A percentile compares a stretch with the other conserved stretches of the same genome.
phyloP scores from a whole-genome alignment of 192 early-diverging fungal species.

The Thamnidium elegans region DNA sequence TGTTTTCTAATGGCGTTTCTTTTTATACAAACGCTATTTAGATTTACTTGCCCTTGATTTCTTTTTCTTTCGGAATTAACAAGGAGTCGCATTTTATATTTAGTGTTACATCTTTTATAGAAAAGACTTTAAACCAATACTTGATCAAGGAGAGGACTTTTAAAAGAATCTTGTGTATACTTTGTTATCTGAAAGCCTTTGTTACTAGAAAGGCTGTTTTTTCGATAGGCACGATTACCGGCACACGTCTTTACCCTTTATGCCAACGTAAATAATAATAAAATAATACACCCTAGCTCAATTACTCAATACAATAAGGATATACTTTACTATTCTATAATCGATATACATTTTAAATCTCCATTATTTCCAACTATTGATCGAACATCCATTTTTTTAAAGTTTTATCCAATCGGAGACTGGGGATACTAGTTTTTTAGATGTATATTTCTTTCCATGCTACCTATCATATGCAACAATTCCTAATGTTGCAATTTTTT shows the following conservation, averaged over 20 bases:
- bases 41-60: too few relatives aligned
- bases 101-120: too few relatives aligned
- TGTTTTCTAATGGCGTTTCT: too few relatives aligned
- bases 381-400: background rate
- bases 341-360: background rate
- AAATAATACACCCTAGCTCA: background rate
- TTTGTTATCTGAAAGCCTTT: too few relatives aligned
- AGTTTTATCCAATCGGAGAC: background rate
- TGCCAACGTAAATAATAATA: too few relatives aligned
- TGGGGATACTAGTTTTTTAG: background rate
- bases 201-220: too few relatives aligned
- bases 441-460: background rate
- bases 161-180: too few relatives aligned
- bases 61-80: background rate
- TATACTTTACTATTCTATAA: background rate
- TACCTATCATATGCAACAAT: background rate
- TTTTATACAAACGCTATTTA: background rate
- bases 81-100: background rate
- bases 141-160: too few relatives aligned
- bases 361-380: background rate
- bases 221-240: too few relatives aligned
- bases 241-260: too few relatives aligned
- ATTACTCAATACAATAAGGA: too few relatives aligned
- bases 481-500: background rate
- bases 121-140: too few relatives aligned